phyloP scores from a whole-genome alignment of 345 rosid genomes.

The Firmiana major region DNA sequence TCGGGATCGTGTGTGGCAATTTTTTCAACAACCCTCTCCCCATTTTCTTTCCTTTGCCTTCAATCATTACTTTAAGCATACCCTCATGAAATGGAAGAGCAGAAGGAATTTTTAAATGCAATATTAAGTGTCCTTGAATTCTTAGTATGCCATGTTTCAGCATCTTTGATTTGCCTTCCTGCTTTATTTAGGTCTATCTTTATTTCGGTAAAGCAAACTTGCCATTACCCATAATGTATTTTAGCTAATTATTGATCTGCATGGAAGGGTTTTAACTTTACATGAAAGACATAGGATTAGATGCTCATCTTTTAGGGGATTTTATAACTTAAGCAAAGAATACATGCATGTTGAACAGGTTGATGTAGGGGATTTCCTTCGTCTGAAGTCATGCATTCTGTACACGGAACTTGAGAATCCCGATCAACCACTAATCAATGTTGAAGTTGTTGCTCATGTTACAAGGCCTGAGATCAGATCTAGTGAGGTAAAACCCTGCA shows the following conservation, averaged over 20 bases:
- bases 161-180: not conserved
- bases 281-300: not conserved
- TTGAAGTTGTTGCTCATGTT: conserved; percentile 97
- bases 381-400: conserved; percentile 70
- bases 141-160: not conserved
- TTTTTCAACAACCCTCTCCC: not conserved
- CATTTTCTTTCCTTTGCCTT: not conserved
- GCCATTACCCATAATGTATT: not conserved
- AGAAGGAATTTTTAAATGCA: not conserved
- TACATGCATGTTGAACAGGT: conserved; percentile 46
- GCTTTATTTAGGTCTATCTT: not conserved
- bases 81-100: not conserved
- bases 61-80: not conserved
- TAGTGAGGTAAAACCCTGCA: conserved; percentile 56
- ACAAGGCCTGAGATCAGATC: conserved; percentile 87
- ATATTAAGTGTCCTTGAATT: not conserved
- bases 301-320: not conserved
- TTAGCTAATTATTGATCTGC: not conserved
- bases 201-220: no score
- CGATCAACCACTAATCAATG: conserved; percentile 64
- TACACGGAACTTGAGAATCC: conserved; percentile 63
- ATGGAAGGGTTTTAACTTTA: not conserved
- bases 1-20: not conserved
- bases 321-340: not conserved
- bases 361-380: conserved; percentile 90